phyloP scores from a whole-genome alignment of 331 rosid genomes.

The Quercus phellos region DNA sequence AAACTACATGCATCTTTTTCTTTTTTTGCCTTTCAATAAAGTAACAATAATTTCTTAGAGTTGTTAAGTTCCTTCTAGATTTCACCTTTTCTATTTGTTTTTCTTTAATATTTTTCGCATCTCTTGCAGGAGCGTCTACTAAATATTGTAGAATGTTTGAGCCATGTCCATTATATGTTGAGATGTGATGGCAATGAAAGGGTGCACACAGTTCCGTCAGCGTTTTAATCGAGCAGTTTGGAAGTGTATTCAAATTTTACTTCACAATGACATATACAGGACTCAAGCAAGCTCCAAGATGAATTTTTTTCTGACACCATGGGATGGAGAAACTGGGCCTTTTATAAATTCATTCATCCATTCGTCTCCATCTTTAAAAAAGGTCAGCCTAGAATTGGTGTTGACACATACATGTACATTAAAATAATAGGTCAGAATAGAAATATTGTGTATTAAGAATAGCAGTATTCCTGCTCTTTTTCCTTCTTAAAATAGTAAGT shows the following conservation, averaged over 20 bases:
- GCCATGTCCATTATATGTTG: not conserved
- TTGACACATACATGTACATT: slow-evolving; percentile 32
- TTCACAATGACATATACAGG: slow-evolving; percentile 10
- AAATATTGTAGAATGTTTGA: not conserved
- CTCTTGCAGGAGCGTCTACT: slow-evolving; percentile 21
- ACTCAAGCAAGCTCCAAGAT: slow-evolving; percentile 11
- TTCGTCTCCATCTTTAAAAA: not conserved
- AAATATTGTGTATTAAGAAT: slow-evolving; percentile 27
- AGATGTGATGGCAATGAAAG: slow-evolving; percentile 19
- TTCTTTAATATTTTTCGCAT: not conserved
- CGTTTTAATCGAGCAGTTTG: slow-evolving; percentile 21
- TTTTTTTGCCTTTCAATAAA: not conserved
- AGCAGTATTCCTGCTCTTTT: slow-evolving; percentile 20
- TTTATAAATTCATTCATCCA: not conserved
- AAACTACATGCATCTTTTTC: no score
- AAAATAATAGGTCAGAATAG: slow-evolving; percentile 23
- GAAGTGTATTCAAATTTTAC: slow-evolving; percentile 23
- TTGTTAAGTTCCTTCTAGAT: not conserved
- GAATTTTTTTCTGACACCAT: slow-evolving; percentile 15
- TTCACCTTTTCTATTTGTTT: no score
- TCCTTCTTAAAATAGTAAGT: slow-evolving; percentile 5
- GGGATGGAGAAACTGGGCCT: not conserved
- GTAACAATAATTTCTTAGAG: not conserved
- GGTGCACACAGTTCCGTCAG: slow-evolving; percentile 4
- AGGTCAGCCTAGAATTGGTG: slow-evolving; percentile 22